Evolutionary conservation across 2,329 filamentous ascomycete genomes (phyloP).

Genomic region (Zymoseptoria pseudotritici): DNA sequence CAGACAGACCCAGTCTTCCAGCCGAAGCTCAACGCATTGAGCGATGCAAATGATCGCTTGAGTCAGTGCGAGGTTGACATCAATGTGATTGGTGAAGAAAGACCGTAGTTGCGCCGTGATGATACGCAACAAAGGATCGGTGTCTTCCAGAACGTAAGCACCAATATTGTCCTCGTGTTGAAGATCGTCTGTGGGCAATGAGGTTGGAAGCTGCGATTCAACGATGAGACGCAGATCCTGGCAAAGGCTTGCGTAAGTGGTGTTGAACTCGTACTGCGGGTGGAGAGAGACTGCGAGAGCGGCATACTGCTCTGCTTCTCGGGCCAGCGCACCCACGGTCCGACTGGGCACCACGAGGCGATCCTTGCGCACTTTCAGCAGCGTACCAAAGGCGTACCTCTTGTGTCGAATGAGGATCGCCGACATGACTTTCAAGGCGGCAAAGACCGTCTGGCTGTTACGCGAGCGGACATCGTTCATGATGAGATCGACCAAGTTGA

Average conservation of each 20-base stretch:
- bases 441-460: conserved; percentile 82
- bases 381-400: conserved; percentile 69
- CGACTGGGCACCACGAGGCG: conserved; percentile 49
- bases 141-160: conserved; percentile 34
- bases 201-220: conserved; percentile 22
- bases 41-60: conserved; percentile 75
- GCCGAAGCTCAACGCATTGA: conserved; percentile 72
- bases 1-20: conserved; percentile 83
- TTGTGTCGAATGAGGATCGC: conserved; percentile 83
- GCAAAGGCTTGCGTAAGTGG: conserved; percentile 63
- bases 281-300: conserved; percentile 61
- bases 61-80: conserved; percentile 83
- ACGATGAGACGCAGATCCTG: conserved; percentile 52
- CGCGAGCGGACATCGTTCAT: conserved; percentile 75
- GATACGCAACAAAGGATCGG: conserved; percentile 49
- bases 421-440: conserved; percentile 80
- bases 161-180: conserved; percentile 2
- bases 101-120: conserved; percentile 57
- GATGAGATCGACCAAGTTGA: conserved; percentile 87
- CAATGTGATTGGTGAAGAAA: conserved; percentile 85
- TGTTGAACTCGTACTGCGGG: conserved; percentile 62
- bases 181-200: neutral
- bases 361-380: conserved; percentile 60
- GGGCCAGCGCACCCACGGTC: conserved; percentile 66
- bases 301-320: conserved; percentile 66